Evolutionary conservation across 306 rosid genomes (phyloP).

Genomic region (Rosa persica): DNA sequence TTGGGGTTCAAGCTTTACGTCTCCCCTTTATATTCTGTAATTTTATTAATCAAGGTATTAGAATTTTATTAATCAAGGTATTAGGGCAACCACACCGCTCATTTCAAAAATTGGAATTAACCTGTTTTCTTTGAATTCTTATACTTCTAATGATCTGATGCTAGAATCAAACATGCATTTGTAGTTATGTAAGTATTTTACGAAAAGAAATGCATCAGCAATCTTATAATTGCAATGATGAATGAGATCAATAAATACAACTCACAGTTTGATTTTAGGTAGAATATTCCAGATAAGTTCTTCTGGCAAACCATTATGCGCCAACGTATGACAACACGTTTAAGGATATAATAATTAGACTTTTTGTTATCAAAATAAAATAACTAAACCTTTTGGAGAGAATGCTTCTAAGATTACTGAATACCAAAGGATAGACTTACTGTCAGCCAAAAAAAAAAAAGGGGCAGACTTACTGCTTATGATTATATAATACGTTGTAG

Average conservation of each 20-base stretch:
- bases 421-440: constrained; percentile 7
- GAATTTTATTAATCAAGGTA: no score
- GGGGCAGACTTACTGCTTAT: not conserved
- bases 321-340: constrained; percentile 43
- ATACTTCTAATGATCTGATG: not conserved
- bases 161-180: not conserved
- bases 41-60: no score
- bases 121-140: not conserved
- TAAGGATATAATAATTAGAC: not conserved
- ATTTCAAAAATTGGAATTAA: not conserved
- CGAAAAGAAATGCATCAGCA: not conserved
- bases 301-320: constrained; percentile 52
- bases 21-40: no score
- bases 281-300: constrained; percentile 52
- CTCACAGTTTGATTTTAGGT: constrained; percentile 26
- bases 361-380: not conserved
- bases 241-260: constrained; percentile 15
- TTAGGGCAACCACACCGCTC: no score
- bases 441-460: not conserved
- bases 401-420: constrained; percentile 8
- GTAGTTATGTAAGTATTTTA: not conserved
- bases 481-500: not conserved
- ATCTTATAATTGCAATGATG: constrained; percentile 28
- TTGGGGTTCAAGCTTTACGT: no score
- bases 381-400: not conserved